phyloP scores from a whole-genome alignment of 164 flowering plant species.

The Vitis cinerea region DNA sequence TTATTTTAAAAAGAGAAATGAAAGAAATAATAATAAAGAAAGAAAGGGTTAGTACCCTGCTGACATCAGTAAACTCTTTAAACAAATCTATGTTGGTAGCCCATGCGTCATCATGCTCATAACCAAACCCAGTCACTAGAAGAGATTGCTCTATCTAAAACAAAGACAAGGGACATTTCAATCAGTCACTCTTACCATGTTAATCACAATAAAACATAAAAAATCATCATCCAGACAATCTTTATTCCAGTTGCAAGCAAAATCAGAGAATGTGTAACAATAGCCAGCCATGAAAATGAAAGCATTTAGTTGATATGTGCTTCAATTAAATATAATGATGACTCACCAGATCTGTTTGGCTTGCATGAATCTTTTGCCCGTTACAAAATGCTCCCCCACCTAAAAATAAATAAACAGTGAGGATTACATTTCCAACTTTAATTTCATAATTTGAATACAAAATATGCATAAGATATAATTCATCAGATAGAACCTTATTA shows the following conservation, averaged over 20 bases:
- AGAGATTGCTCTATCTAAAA: constrained; percentile 85
- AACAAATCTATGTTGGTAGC: constrained; percentile 79
- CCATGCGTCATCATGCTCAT: constrained; percentile 98
- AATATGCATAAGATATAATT: neutral
- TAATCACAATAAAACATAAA: neutral
- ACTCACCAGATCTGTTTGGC: constrained; percentile 72
- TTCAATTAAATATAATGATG: neutral
- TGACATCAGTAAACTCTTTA: constrained; percentile 87
- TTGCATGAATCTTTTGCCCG: constrained; percentile 75
- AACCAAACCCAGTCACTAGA: constrained; percentile 96
- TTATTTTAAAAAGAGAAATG: neutral
- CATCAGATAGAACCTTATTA: constrained; percentile 17
- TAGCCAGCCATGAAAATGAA: neutral
- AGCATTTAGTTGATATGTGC: neutral
- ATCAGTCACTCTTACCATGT: neutral
- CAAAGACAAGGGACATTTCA: neutral
- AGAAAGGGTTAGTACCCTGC: constrained; percentile 58
- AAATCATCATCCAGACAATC: neutral
- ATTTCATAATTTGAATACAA: constrained; percentile 1
- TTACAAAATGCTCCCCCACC: constrained; percentile 95
- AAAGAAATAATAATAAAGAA: neutral
- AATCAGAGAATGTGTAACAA: neutral
- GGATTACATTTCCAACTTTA: constrained; percentile 9
- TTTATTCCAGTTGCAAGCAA: neutral
- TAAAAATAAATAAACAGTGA: constrained; percentile 15